phyloP scores from a whole-genome alignment of 2,329 filamentous ascomycete species.

The Phaeosphaeria sp. region DNA sequence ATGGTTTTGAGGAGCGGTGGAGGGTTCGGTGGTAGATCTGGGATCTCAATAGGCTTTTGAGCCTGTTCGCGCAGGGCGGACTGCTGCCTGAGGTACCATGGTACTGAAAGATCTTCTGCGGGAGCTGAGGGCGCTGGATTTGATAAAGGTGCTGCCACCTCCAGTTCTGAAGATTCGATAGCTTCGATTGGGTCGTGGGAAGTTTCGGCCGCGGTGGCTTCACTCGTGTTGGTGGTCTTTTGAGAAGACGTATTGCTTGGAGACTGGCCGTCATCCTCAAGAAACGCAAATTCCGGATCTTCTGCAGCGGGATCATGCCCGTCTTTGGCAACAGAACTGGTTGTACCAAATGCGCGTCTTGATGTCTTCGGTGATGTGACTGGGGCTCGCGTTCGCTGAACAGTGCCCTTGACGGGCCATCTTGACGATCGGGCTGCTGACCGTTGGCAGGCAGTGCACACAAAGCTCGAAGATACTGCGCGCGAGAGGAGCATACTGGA shows the following conservation, averaged over 20 bases:
- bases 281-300: conserved; percentile 23
- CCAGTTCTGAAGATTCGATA: neutral
- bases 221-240: neutral
- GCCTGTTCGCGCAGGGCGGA: conserved; percentile 40
- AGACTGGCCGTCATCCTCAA: conserved; percentile 3
- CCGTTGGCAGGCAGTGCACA: conserved; percentile 33
- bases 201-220: neutral
- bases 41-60: conserved; percentile 63
- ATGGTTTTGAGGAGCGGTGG: conserved; percentile 76
- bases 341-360: conserved; percentile 31
- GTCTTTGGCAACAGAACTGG: conserved; percentile 14
- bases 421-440: conserved; percentile 10
- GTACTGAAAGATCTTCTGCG: conserved; percentile 50
- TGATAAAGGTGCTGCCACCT: neutral
- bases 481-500: conserved; percentile 33
- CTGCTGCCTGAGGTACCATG: conserved; percentile 82
- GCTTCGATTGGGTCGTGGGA: conserved; percentile 1
- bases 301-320: conserved; percentile 15
- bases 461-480: conserved; percentile 23
- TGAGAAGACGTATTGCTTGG: neutral
- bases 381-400: conserved; percentile 6
- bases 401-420: conserved; percentile 10
- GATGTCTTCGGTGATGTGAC: conserved; percentile 7
- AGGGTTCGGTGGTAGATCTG: conserved; percentile 70
- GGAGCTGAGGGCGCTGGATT: conserved; percentile 6